Evolutionary conservation across 805 yeast genomes (phyloP).

Genomic region (Barnettozyma vustinii): DNA sequence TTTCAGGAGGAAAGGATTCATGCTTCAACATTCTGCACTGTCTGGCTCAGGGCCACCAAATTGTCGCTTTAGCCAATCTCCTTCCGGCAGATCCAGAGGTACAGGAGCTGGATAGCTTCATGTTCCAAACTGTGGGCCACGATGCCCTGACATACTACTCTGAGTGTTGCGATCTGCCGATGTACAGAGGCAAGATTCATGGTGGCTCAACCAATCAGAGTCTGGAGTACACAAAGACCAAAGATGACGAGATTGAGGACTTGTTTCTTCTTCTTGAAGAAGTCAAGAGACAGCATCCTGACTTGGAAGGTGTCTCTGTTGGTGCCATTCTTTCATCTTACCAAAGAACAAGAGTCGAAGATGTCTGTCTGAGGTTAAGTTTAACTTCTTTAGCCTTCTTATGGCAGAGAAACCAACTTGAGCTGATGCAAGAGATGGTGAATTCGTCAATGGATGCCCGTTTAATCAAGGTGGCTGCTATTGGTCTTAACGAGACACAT

Average conservation of each 20-base stretch:
- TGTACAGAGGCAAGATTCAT: conserved; percentile 60
- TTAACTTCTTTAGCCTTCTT: conserved; percentile 67
- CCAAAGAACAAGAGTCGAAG: conserved; percentile 90
- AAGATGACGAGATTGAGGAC: conserved; percentile 86
- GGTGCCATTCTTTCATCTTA: conserved; percentile 97
- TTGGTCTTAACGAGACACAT: conserved; percentile 65
- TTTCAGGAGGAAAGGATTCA: conserved; percentile 96
- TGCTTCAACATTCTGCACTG: conserved; percentile 87
- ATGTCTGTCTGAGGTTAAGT: conserved; percentile 73
- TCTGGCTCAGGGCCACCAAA: conserved; percentile 75
- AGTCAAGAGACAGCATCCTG: conserved; percentile 56
- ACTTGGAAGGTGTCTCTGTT: conserved; percentile 79
- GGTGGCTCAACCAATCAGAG: conserved; percentile 60
- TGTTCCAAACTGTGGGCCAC: conserved; percentile 98
- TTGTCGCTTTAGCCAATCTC: conserved; percentile 80
- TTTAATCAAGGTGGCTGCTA: conserved; percentile 88
- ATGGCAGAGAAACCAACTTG: conserved; percentile 86
- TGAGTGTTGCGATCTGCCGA: conserved; percentile 72
- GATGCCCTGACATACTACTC: conserved; percentile 61
- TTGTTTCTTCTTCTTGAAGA: conserved; percentile 45
- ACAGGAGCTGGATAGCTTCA: conserved; percentile 86
- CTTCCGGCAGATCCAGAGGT: conserved; percentile 48
- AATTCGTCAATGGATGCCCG: conserved; percentile 65
- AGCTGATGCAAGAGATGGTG: conserved; percentile 80
- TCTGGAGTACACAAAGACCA: conserved; percentile 64